Evolutionary conservation across 345 rosid species (phyloP), one percentile per base, ranked within the genome.

Genomic region (Theobroma cacao): DNA sequence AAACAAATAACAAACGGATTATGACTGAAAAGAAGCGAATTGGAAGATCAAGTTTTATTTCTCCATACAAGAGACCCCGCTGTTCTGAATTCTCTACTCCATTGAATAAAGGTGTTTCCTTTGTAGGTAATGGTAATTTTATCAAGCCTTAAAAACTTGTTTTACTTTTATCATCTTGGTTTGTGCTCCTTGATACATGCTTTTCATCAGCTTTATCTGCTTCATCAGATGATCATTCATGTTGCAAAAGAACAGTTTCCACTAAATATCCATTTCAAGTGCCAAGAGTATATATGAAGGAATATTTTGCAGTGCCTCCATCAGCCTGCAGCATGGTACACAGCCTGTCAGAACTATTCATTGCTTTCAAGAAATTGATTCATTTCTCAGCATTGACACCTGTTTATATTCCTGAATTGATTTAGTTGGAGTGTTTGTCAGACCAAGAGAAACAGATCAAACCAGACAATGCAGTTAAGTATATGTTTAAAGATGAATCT

Each of bases 31-130:
- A 86, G 86, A 91, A 82, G 85, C 91, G 85, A 83, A 47, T 83
- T 71, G 89, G 89, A 62, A 83, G 86, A 63, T 78, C 79, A 68
- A 79, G 55, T 75, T 90, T 84, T 33, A 48, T 76, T 63, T 84
- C 97, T 77, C 93, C 94, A 77, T 96, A 92, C 84, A 96, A 94
- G 87, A 91, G 82, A 86, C 98, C 99, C 18, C 89, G 97, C 59
- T 87, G 75, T 84, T 88, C 95, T 56, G 84, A 87, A 74, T 88
- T 89, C 79, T 85, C 81, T 41, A 78, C 91, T 59, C 95, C 98
- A 77, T 79, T 89, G 85, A 88, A 82, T 78, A 85, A 79, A 74
- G 86, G 80, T 84, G 36, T 50, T 80, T 73, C 84, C 56, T 79
- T 45, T 66, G 75, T 80, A 79, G 79, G 84, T 34, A 86, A 78